Evolutionary conservation across 2,329 filamentous ascomycete genomes (phyloP).

Genomic region (Calonectria hawksworthii): DNA sequence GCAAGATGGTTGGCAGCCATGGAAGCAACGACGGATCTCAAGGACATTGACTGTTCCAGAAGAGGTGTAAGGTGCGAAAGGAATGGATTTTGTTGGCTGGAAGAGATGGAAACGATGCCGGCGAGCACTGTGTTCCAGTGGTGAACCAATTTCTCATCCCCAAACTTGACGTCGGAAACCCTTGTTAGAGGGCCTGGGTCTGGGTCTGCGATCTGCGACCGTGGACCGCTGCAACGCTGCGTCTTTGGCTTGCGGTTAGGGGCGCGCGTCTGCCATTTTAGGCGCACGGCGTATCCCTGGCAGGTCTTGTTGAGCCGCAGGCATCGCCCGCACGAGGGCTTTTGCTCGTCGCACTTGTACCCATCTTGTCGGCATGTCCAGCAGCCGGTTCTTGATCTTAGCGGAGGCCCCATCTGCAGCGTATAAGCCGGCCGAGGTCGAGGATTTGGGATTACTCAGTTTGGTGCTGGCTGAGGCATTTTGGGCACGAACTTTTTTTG

Average conservation of each 20-base stretch:
- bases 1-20: neutral
- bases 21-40: neutral
- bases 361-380: constrained; percentile 13
- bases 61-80: neutral
- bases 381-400: constrained; percentile 3
- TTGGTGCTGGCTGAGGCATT: neutral
- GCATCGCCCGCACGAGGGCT: constrained; percentile 3
- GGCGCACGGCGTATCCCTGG: neutral
- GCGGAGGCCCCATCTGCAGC: neutral
- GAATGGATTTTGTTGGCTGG: neutral
- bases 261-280: neutral
- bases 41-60: neutral
- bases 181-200: neutral
- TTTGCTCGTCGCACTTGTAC: constrained; percentile 17
- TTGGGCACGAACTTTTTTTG: neutral
- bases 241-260: neutral
- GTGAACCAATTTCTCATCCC: neutral
- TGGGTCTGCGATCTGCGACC: neutral
- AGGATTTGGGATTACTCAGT: neutral
- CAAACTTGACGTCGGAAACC: neutral
- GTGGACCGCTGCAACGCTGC: neutral
- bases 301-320: constrained; percentile 1
- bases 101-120: neutral
- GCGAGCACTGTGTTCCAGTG: constrained; percentile 3
- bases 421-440: neutral